These are phyloP conservation scores for Suillus decipiens DNA, from an alignment of 768 basidiomycete genomes.

Conservation along the genomic window DNA sequence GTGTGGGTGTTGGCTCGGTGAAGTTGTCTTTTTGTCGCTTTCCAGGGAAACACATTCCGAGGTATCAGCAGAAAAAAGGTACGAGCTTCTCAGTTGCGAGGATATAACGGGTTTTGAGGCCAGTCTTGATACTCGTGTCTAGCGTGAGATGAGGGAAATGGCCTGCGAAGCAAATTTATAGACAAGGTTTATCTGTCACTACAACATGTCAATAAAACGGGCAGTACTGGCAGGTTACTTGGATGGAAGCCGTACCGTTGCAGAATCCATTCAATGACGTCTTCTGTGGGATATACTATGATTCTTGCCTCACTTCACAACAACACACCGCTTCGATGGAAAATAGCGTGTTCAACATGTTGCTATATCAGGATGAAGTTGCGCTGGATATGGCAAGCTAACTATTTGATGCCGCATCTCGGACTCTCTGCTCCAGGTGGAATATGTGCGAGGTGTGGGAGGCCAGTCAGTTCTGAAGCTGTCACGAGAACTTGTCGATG, in stretches of 20 bases:
- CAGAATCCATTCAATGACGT: slow-evolving; percentile 9
- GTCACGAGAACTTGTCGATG: neutral
- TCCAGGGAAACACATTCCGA: slow-evolving; percentile 41
- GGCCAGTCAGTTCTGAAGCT: neutral
- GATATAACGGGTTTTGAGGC: slow-evolving; percentile 12
- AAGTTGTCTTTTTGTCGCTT: slow-evolving; percentile 39
- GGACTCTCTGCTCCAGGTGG: neutral
- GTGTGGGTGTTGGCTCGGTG: slow-evolving; percentile 26
- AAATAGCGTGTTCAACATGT: neutral
- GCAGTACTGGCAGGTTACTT: slow-evolving; percentile 4
- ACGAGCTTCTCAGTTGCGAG: slow-evolving; percentile 10
- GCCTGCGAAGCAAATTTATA: slow-evolving; percentile 14
- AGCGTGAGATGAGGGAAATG: slow-evolving; percentile 28
- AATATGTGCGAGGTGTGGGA: neutral
- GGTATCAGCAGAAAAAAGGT: slow-evolving; percentile 7
- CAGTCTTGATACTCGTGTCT: slow-evolving; percentile 10
- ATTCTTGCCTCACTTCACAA: neutral
- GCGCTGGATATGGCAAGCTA: neutral
- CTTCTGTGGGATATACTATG: neutral
- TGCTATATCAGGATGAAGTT: slow-evolving; percentile 1
- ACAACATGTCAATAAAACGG: slow-evolving; percentile 16
- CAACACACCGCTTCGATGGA: neutral
- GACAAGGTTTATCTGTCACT: slow-evolving; percentile 5
- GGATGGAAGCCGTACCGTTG: slow-evolving; percentile 6
- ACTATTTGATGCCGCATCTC: neutral